These are phyloP conservation scores for Tylopilus vinaceipallidus DNA, from an alignment of 768 basidiomycete species.

Conservation along the genomic window DNA sequence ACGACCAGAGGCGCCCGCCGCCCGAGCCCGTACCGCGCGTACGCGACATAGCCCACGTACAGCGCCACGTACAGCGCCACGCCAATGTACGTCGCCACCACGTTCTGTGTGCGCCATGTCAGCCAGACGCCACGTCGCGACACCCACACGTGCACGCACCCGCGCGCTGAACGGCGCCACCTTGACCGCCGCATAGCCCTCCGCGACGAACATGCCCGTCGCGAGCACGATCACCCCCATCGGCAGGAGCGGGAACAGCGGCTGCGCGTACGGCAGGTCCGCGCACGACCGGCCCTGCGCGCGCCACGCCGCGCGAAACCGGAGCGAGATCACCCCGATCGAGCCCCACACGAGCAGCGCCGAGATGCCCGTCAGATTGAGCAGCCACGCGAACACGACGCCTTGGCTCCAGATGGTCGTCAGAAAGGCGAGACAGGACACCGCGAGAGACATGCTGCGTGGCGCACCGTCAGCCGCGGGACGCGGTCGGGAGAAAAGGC, in stretches of 20 bases:
- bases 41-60: conserved; percentile 43
- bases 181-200: conserved; percentile 50
- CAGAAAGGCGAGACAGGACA: conserved; percentile 51
- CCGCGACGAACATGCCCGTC: conserved; percentile 50
- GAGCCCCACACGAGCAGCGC: conserved; percentile 67
- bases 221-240: conserved; percentile 48
- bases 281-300: conserved; percentile 48
- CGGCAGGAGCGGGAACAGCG: conserved; percentile 53
- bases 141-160: conserved; percentile 26
- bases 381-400: conserved; percentile 55
- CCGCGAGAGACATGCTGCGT: conserved; percentile 45
- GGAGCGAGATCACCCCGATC: conserved; percentile 52
- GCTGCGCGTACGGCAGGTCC: conserved; percentile 60
- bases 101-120: conserved; percentile 36
- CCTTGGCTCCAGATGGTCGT: conserved; percentile 59
- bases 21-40: conserved; percentile 35
- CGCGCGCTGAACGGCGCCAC: conserved; percentile 43
- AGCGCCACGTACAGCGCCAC: conserved; percentile 45
- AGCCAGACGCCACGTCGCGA: neutral
- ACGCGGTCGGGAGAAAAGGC: conserved; percentile 20
- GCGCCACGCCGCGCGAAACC: conserved; percentile 61
- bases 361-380: conserved; percentile 64
- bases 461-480: neutral
- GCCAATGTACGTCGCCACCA: conserved; percentile 56
- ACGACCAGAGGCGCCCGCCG: conserved; percentile 39